Conservation (phyloP, 768 basidiomycete species). For the Leccinellum albellum region DNA sequence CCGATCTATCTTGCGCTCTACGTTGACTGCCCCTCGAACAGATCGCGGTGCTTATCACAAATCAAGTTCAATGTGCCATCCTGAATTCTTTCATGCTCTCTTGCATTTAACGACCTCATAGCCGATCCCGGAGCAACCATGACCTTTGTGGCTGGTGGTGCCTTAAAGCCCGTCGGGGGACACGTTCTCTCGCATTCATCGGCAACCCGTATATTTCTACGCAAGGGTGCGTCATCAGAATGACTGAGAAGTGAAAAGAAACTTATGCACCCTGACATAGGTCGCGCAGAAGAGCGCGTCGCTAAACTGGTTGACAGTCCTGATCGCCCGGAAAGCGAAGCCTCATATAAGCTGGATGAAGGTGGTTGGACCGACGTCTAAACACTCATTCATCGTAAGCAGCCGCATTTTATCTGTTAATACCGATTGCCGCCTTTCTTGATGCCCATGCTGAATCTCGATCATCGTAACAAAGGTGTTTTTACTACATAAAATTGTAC, state of each 20-base stretch:
- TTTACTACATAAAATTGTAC: not conserved
- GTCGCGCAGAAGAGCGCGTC: slow-evolving; percentile 86
- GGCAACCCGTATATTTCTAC: slow-evolving; percentile 80
- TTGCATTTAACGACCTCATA: slow-evolving; percentile 28
- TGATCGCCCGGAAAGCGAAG: slow-evolving; percentile 85
- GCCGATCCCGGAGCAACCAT: slow-evolving; percentile 94
- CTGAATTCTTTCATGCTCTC: not conserved
- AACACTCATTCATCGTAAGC: slow-evolving; percentile 13
- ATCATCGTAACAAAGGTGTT: not conserved
- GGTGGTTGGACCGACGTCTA: slow-evolving; percentile 86
- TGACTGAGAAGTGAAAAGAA: not conserved
- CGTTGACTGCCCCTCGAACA: slow-evolving; percentile 28
- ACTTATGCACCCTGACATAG: slow-evolving; percentile 34
- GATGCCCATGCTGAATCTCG: not conserved
- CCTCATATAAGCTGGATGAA: slow-evolving; percentile 87
- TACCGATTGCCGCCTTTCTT: not conserved
- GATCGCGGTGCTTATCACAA: slow-evolving; percentile 85
- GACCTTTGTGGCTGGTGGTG: slow-evolving; percentile 93
- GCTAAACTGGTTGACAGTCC: slow-evolving; percentile 89
- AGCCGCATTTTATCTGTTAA: not conserved
- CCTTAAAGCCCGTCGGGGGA: slow-evolving; percentile 86
- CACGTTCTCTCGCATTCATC: slow-evolving; percentile 87
- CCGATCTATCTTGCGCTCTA: not conserved
- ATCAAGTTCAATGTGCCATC: slow-evolving; percentile 80
- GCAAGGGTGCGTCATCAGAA: slow-evolving; percentile 59